A percentile compares a stretch with the other conserved stretches of the same genome.
Conservation (phyloP, 192 early-diverging fungal genomes). For the Entrophospora sp. region DNA sequence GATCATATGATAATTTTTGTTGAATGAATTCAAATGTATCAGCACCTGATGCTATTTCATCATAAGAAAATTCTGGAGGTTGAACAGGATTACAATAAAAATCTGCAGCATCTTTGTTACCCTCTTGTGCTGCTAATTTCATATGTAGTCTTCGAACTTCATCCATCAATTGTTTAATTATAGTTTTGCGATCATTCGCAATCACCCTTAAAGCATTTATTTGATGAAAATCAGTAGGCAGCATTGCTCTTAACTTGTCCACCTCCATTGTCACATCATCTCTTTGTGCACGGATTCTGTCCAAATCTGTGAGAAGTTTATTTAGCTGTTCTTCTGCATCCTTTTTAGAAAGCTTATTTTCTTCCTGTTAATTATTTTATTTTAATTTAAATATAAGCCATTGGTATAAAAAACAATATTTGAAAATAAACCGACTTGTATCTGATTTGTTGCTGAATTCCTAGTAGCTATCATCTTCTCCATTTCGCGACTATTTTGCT, state of each 20-base stretch:
- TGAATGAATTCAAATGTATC: background rate
- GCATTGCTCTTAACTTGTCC: slow-evolving; percentile 23
- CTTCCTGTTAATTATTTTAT: background rate
- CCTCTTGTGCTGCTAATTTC: slow-evolving; percentile 34
- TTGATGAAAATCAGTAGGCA: slow-evolving; percentile 18
- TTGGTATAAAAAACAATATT: background rate
- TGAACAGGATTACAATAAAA: slow-evolving; percentile 26
- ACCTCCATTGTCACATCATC: slow-evolving; percentile 22
- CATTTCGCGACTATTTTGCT: background rate
- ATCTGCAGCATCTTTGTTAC: slow-evolving; percentile 43
- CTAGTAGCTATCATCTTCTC: background rate
- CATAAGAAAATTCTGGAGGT: background rate
- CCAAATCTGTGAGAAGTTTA: slow-evolving; percentile 4
- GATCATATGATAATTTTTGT: slow-evolving; percentile 37
- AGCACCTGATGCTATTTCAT: background rate
- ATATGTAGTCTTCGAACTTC: slow-evolving; percentile 48
- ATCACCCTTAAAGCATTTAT: slow-evolving; percentile 11
- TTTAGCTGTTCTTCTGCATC: background rate
- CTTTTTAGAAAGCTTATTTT: background rate
- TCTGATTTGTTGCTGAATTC: background rate
- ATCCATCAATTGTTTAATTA: slow-evolving; percentile 41
- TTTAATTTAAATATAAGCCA: background rate
- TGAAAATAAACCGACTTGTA: background rate
- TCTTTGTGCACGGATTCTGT: slow-evolving; percentile 24
- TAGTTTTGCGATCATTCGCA: slow-evolving; percentile 13